Evolutionary conservation across 257 asterid genomes (phyloP).

Genomic region (Solanum appendiculatum): DNA sequence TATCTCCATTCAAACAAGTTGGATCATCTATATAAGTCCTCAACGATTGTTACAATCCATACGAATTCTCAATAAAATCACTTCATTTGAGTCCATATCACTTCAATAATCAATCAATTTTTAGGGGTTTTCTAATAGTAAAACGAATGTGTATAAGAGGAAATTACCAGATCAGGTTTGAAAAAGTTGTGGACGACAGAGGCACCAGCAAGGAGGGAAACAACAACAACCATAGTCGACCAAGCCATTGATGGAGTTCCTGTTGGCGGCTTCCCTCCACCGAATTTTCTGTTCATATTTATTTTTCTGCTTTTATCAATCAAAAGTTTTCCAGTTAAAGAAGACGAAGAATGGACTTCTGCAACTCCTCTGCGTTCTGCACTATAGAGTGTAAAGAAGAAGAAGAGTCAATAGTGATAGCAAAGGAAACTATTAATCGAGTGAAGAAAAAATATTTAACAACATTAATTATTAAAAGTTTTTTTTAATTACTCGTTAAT

Average conservation of each 20-base stretch:
- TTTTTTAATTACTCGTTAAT: too few relatives aligned
- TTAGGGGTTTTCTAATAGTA: not conserved
- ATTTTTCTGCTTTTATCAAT: not conserved
- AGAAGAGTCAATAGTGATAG: too few relatives aligned
- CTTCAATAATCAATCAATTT: not conserved
- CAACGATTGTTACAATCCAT: not conserved
- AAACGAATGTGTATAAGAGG: not conserved
- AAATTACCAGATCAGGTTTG: slow-evolving; percentile 65
- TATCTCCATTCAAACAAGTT: not conserved
- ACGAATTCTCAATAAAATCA: not conserved
- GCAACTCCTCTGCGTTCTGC: not conserved
- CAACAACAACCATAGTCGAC: slow-evolving; percentile 59
- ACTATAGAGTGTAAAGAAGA: not conserved
- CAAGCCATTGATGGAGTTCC: slow-evolving; percentile 82
- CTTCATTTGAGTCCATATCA: not conserved
- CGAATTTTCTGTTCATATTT: slow-evolving; percentile 47
- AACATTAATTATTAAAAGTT: too few relatives aligned
- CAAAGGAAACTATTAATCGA: too few relatives aligned
- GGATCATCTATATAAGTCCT: not conserved
- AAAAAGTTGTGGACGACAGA: slow-evolving; percentile 62
- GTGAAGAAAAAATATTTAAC: too few relatives aligned
- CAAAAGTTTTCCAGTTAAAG: not conserved
- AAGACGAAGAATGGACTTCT: not conserved
- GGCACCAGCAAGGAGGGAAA: slow-evolving; percentile 76
- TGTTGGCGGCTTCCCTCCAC: slow-evolving; percentile 53